These are phyloP conservation scores for Dryadomyces quercivorus DNA, from an alignment of 2,329 filamentous ascomycete species.

Conservation along the genomic window DNA sequence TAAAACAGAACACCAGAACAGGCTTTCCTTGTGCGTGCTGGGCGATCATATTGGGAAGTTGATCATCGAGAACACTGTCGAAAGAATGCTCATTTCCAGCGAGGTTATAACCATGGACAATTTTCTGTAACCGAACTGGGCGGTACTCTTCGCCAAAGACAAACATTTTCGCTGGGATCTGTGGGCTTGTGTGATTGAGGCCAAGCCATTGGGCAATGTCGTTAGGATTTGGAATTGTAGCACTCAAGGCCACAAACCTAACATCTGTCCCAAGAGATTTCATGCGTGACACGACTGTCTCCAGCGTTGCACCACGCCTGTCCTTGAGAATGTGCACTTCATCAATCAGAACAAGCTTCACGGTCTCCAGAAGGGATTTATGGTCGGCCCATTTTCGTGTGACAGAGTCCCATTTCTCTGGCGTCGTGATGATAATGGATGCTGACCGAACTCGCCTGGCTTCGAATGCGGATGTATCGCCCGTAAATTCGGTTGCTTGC, in stretches of 20 bases:
- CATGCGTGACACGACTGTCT: constrained; percentile 79
- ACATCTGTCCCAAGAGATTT: constrained; percentile 65
- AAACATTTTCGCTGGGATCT: constrained; percentile 53
- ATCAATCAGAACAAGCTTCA: constrained; percentile 74
- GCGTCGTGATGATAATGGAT: constrained; percentile 75
- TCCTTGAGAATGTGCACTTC: constrained; percentile 83
- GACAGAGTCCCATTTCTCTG: constrained; percentile 86
- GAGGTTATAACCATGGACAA: constrained; percentile 60
- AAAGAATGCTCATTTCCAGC: constrained; percentile 63
- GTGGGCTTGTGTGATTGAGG: constrained; percentile 43
- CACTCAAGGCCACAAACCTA: constrained; percentile 70
- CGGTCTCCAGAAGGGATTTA: constrained; percentile 56
- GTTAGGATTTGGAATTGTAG: constrained; percentile 70
- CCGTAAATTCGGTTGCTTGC: constrained; percentile 65
- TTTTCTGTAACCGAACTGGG: constrained; percentile 63
- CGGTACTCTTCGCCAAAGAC: constrained; percentile 70
- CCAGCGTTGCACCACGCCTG: constrained; percentile 63
- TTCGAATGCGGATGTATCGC: constrained; percentile 60
- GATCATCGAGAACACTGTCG: constrained; percentile 54
- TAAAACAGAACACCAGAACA: constrained; percentile 75
- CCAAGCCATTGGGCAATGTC: constrained; percentile 76
- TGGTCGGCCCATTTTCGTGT: constrained; percentile 82
- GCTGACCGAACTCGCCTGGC: constrained; percentile 58
- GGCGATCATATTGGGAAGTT: constrained; percentile 52
- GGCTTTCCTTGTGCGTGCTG: constrained; percentile 61